A percentile compares a stretch with the other conserved stretches of the same genome.
phyloP scores from a whole-genome alignment of 805 yeast genomes.

The Ogataea paradorogensis region DNA sequence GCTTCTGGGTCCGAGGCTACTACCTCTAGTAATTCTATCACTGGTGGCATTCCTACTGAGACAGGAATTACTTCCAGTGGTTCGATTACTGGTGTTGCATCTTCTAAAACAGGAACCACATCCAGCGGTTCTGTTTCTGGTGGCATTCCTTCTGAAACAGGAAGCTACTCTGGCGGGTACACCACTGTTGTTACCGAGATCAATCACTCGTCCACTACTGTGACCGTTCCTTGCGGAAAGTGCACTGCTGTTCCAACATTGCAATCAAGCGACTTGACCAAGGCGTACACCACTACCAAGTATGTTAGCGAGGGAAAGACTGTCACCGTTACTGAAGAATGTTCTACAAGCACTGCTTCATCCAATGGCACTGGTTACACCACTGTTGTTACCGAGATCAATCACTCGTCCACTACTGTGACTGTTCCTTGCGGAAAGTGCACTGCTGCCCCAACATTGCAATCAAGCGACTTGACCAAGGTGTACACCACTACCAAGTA shows the following conservation, averaged over 20 bases:
- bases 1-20: too few species aligned
- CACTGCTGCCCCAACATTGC: constrained; percentile 6
- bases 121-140: neutral
- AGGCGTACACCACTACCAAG: constrained; percentile 12
- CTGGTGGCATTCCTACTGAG: neutral
- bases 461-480: constrained; percentile 9
- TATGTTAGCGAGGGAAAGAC: constrained; percentile 8
- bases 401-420: constrained; percentile 13
- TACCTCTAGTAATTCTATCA: neutral
- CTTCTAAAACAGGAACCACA: too few species aligned
- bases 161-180: constrained; percentile 1
- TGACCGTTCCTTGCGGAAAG: constrained; percentile 19
- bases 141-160: neutral
- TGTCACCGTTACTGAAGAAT: constrained; percentile 11
- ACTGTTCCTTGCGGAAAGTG: constrained; percentile 21
- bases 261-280: constrained; percentile 9
- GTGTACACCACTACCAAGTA: constrained; percentile 12
- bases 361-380: too few species aligned
- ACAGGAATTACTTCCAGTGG: too few species aligned
- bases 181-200: constrained; percentile 10
- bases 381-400: constrained; percentile 7
- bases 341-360: constrained; percentile 2
- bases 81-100: too few species aligned
- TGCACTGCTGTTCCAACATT: constrained; percentile 11
- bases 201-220: constrained; percentile 12